These are phyloP conservation scores for Hypoxylon sp. DNA, from an alignment of 2,329 filamentous ascomycete species.

Conservation along the genomic window DNA sequence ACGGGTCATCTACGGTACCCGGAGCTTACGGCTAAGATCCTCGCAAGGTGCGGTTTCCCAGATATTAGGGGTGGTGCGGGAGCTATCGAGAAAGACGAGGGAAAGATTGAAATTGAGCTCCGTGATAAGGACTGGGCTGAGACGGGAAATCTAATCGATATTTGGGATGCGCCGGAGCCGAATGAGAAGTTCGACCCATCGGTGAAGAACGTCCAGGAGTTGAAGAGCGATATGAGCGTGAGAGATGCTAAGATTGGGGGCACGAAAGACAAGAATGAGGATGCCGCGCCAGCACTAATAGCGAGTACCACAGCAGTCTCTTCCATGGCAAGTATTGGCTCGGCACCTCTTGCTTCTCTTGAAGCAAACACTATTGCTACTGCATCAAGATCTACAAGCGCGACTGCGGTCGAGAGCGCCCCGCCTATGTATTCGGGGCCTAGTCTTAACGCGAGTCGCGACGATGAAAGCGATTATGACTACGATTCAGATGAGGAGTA, in stretches of 20 bases:
- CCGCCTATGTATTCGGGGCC: constrained; percentile 25
- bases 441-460: not conserved
- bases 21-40: constrained; percentile 65
- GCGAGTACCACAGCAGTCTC: not conserved
- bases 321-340: constrained; percentile 11
- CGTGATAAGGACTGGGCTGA: constrained; percentile 53
- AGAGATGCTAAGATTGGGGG: constrained; percentile 42
- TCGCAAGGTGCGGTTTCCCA: constrained; percentile 67
- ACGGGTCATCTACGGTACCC: constrained; percentile 69
- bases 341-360: constrained; percentile 4
- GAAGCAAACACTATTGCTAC: not conserved
- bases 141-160: constrained; percentile 59
- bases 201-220: constrained; percentile 49
- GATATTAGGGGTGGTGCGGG: constrained; percentile 61
- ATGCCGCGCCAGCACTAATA: constrained; percentile 2
- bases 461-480: constrained; percentile 10
- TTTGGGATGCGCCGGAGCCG: constrained; percentile 57
- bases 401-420: constrained; percentile 11
- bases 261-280: constrained; percentile 25
- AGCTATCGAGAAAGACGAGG: constrained; percentile 66
- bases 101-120: constrained; percentile 54
- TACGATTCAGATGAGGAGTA: constrained; percentile 55
- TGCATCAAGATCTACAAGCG: constrained; percentile 15
- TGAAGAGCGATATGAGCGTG: constrained; percentile 47
- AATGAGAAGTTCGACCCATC: constrained; percentile 52